A percentile compares a stretch with the other conserved stretches of the same genome.
Conservation (phyloP, 352 stramenopile species). For the Phytophthora sojae region DNA sequence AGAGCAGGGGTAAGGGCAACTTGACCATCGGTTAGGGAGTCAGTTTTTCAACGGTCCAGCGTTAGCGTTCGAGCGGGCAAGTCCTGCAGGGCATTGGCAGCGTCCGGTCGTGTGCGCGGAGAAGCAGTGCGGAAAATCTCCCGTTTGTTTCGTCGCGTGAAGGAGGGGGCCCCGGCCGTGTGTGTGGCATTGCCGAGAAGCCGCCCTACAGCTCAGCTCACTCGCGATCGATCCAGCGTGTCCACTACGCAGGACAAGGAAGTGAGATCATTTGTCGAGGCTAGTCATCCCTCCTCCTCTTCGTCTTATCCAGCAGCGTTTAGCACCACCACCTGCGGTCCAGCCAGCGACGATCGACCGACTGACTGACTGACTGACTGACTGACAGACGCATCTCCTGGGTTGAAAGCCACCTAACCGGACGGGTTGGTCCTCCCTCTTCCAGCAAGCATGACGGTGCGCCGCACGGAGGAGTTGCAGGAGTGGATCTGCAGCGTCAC, state of each 20-base stretch:
- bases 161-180: not conserved
- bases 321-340: not conserved
- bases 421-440: not conserved
- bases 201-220: slow-evolving; percentile 25
- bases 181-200: slow-evolving; percentile 27
- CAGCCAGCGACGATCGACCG: not conserved
- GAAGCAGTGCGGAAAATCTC: slow-evolving; percentile 33
- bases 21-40: slow-evolving; percentile 35
- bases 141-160: slow-evolving; percentile 27
- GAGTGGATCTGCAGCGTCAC: slow-evolving; percentile 88
- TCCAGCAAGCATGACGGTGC: slow-evolving; percentile 50
- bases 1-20: not conserved
- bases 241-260: slow-evolving; percentile 24
- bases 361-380: too few species aligned
- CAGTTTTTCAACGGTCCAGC: slow-evolving; percentile 35
- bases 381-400: not conserved
- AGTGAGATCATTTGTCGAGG: slow-evolving; percentile 3
- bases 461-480: slow-evolving; percentile 82
- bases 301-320: slow-evolving; percentile 28
- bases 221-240: slow-evolving; percentile 3
- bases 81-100: slow-evolving; percentile 2
- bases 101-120: slow-evolving; percentile 28
- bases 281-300: slow-evolving; percentile 21
- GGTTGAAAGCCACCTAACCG: not conserved
- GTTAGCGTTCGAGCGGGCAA: slow-evolving; percentile 2